These are phyloP conservation scores for Boletus smithii DNA, from an alignment of 1,284 basidiomycete species.

Conservation along the genomic window DNA sequence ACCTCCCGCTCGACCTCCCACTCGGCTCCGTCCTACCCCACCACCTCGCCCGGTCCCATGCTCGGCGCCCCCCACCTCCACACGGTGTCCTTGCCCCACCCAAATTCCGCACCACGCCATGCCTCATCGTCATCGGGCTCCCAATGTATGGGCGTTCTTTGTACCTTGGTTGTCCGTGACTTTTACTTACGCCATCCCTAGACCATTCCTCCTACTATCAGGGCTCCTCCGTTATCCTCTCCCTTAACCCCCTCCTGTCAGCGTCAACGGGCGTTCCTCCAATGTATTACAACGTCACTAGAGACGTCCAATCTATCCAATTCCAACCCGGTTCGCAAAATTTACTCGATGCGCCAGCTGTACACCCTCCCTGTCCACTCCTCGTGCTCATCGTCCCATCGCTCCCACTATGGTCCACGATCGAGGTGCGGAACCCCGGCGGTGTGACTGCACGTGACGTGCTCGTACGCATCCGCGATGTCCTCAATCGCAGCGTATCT, in stretches of 20 bases:
- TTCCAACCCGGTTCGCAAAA: slow-evolving; percentile 18
- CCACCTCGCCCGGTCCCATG: slow-evolving; percentile 21
- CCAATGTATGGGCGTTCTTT: slow-evolving; percentile 12
- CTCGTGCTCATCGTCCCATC: slow-evolving; percentile 22
- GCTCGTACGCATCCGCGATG: slow-evolving; percentile 27
- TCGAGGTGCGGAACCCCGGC: slow-evolving; percentile 30
- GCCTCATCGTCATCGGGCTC: slow-evolving; percentile 16
- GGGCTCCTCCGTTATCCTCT: slow-evolving; percentile 17
- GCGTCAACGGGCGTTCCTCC: slow-evolving; percentile 13
- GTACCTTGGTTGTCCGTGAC: neutral
- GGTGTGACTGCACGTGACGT: slow-evolving; percentile 33
- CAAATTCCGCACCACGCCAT: slow-evolving; percentile 24
- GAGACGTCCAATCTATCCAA: slow-evolving; percentile 25
- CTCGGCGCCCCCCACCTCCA: slow-evolving; percentile 27
- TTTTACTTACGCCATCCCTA: slow-evolving; percentile 9
- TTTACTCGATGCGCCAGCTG: slow-evolving; percentile 23
- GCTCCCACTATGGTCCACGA: slow-evolving; percentile 28
- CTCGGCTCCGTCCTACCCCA: slow-evolving; percentile 10
- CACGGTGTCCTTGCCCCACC: slow-evolving; percentile 32
- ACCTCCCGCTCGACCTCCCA: slow-evolving; percentile 13
- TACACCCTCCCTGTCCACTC: slow-evolving; percentile 19
- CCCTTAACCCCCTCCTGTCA: slow-evolving; percentile 30
- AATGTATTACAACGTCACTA: slow-evolving; percentile 28
- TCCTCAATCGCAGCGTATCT: slow-evolving; percentile 27
- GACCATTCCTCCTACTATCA: slow-evolving; percentile 9